Percentiles rank a stretch among this genome's conserved stretches.
Evolutionary conservation across 75 land plant genomes (phyloP).

Genomic region (Azolla pinnata): DNA sequence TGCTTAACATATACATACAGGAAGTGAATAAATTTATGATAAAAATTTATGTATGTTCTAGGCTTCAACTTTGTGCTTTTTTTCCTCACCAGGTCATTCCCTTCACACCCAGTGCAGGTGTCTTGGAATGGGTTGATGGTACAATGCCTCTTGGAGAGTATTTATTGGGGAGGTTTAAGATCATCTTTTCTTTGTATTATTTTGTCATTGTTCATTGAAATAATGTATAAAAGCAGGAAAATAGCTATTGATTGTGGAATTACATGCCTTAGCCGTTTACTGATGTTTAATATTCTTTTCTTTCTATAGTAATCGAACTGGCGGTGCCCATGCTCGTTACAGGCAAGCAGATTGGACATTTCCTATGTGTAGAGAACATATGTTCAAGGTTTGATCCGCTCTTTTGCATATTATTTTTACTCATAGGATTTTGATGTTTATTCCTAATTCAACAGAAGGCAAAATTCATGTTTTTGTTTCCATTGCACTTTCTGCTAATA

Average conservation of each 20-base stretch:
- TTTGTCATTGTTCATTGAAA: neutral
- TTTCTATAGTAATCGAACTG: slow-evolving; percentile 49
- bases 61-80: no score
- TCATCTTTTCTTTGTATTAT: neutral
- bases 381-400: slow-evolving; percentile 35
- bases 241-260: no score
- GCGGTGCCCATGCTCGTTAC: slow-evolving; percentile 97
- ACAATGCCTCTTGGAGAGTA: slow-evolving; percentile 94
- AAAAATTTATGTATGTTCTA: no score
- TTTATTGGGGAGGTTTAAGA: slow-evolving; percentile 84
- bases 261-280: no score
- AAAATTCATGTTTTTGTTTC: no score
- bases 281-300: no score
- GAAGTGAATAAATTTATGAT: no score
- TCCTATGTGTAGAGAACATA: slow-evolving; percentile 65
- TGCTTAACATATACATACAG: no score
- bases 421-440: no score
- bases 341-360: slow-evolving; percentile 82
- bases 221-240: no score
- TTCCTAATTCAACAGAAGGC: no score
- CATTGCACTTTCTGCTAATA: neutral
- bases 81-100: slow-evolving; percentile 86
- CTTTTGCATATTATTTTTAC: no score
- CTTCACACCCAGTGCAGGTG: slow-evolving; percentile 99
- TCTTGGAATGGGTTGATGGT: slow-evolving; percentile 99